These are phyloP conservation scores for Hsuehochloa calcarea DNA, from an alignment of 176 grass and related monocot species.

Conservation along the genomic window DNA sequence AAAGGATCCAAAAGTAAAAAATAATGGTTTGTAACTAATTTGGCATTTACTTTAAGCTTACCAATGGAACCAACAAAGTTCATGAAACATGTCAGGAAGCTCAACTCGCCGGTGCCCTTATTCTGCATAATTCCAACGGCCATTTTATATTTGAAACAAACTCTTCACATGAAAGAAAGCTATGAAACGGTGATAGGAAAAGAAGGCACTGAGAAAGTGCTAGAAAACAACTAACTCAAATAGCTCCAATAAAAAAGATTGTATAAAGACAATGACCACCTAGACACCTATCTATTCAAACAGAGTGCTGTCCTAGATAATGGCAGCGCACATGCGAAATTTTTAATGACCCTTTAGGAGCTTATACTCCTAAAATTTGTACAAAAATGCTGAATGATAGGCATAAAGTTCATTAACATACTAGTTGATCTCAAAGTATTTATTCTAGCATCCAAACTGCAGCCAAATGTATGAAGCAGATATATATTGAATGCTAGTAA, in stretches of 20 bases:
- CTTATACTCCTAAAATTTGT: background rate
- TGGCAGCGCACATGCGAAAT: background rate
- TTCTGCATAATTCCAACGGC: constrained; percentile 57
- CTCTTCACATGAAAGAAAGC: background rate
- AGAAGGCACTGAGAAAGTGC: constrained; percentile 1
- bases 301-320: background rate
- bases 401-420: background rate
- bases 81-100: constrained; percentile 93
- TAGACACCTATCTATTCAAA: background rate
- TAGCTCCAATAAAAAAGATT: background rate
- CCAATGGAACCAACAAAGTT: constrained; percentile 91
- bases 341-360: background rate
- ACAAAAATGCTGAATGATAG: background rate
- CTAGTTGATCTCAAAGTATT: background rate
- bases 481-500: background rate
- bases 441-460: background rate
- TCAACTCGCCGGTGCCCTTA: constrained; percentile 87
- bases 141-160: constrained; percentile 21
- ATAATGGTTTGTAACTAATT: constrained; percentile 8
- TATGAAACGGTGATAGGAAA: background rate
- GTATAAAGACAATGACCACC: background rate
- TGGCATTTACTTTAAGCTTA: constrained; percentile 33
- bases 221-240: background rate
- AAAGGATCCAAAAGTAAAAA: constrained; percentile 4
- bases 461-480: background rate